Conservation (phyloP, 2,329 filamentous ascomycete species). For the Aspergillus hortae region DNA sequence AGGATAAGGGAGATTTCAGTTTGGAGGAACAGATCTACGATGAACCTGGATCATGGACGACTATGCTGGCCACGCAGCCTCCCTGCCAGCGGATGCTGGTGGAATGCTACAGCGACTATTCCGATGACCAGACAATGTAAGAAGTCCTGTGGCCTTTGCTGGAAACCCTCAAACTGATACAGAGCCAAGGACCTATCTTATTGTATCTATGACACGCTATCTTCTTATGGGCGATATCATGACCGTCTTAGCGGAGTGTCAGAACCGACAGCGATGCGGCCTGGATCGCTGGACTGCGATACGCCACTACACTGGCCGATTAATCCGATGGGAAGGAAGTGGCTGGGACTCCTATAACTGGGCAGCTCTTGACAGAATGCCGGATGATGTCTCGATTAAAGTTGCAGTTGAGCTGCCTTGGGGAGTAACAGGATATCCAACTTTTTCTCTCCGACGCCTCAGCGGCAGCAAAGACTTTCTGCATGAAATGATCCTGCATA, state of each 20-base stretch:
- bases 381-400: slow-evolving; percentile 3
- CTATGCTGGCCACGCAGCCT: slow-evolving; percentile 6
- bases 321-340: not conserved
- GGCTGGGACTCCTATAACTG: not conserved
- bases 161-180: not conserved
- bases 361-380: not conserved
- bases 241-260: slow-evolving; percentile 5
- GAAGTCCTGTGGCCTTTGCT: not conserved
- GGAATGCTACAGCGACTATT: slow-evolving; percentile 1
- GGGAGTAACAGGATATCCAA: not conserved
- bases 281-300: slow-evolving; percentile 3
- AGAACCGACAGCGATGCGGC: slow-evolving; percentile 4
- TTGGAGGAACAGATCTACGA: slow-evolving; percentile 1
- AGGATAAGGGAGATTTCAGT: slow-evolving; percentile 1
- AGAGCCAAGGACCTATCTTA: not conserved
- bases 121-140: not conserved
- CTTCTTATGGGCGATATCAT: slow-evolving; percentile 6
- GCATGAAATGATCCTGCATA: slow-evolving; percentile 7
- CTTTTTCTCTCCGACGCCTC: slow-evolving; percentile 7
- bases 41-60: slow-evolving; percentile 6
- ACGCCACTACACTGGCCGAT: not conserved
- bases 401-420: slow-evolving; percentile 3
- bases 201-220: slow-evolving; percentile 1
- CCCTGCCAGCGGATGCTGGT: slow-evolving; percentile 4
- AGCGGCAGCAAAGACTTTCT: not conserved